Evolutionary conservation across 169 alveolate genomes (phyloP).

Genomic region (Plasmodium relictum): DNA sequence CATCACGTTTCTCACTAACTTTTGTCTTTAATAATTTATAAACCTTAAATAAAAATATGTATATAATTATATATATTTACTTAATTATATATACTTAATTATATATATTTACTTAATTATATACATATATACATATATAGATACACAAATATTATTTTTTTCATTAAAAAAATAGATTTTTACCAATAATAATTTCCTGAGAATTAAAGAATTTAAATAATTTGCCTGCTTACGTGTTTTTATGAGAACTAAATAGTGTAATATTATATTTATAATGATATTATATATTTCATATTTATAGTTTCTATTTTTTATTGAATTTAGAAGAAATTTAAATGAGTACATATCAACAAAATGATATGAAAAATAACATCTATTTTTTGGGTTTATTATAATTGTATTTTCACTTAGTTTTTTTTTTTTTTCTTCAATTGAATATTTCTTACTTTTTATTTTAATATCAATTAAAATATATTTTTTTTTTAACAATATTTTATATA

Average conservation of each 20-base stretch:
- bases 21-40: constrained; percentile 1
- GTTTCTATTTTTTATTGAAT: constrained; percentile 13
- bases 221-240: constrained; percentile 22
- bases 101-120: not conserved
- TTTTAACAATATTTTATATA: constrained; percentile 27
- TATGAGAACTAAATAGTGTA: constrained; percentile 17
- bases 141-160: not conserved
- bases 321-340: constrained; percentile 40
- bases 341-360: constrained; percentile 60
- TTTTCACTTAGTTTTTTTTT: not conserved
- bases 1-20: not conserved
- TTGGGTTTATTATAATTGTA: constrained; percentile 3
- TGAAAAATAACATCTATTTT: constrained; percentile 36
- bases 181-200: constrained; percentile 43
- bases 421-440: not conserved
- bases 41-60: constrained; percentile 16
- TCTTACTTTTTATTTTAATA: not conserved
- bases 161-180: not conserved
- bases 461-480: constrained; percentile 32
- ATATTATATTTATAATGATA: constrained; percentile 29
- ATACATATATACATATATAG: not conserved
- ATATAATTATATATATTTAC: not conserved
- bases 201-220: constrained; percentile 9
- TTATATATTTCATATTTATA: constrained; percentile 24
- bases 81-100: not conserved